Evolutionary conservation across 352 stramenopile genomes (phyloP).

Genomic region (Phytophthora hibernalis): DNA sequence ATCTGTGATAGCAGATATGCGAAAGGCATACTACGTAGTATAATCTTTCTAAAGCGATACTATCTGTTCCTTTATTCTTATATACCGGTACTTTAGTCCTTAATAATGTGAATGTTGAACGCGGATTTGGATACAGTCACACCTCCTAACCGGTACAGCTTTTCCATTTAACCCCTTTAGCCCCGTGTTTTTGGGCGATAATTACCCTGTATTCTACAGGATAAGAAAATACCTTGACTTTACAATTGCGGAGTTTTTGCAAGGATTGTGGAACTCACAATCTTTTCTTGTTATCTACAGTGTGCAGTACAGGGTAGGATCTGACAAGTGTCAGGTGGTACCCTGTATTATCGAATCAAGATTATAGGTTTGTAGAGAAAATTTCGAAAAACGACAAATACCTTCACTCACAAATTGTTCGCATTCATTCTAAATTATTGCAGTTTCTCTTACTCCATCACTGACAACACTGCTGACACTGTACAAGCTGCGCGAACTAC

Average conservation of each 20-base stretch:
- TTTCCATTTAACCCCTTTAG: not conserved
- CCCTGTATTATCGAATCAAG: slow-evolving; percentile 1
- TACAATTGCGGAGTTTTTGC: not conserved
- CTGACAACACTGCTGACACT: not conserved
- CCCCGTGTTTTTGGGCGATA: not conserved
- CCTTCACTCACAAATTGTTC: too few species aligned
- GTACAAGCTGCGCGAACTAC: not conserved
- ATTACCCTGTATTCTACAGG: not conserved
- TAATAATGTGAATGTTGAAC: too few species aligned
- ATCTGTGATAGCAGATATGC: not conserved
- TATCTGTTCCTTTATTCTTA: too few species aligned
- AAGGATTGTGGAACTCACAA: too few species aligned
- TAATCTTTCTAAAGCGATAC: not conserved
- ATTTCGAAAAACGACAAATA: too few species aligned
- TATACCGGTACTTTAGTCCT: too few species aligned
- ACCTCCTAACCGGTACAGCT: too few species aligned
- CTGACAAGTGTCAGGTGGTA: not conserved
- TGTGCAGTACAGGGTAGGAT: slow-evolving; percentile 3
- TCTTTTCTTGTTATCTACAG: not conserved
- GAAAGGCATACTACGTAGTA: not conserved
- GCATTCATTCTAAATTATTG: too few species aligned
- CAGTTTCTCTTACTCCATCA: too few species aligned
- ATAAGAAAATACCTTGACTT: not conserved
- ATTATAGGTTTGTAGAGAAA: slow-evolving; percentile 2
- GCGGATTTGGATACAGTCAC: too few species aligned